These are phyloP conservation scores for Debaryomyces hansenii DNA, from an alignment of 805 yeast species.

Conservation along the genomic window DNA sequence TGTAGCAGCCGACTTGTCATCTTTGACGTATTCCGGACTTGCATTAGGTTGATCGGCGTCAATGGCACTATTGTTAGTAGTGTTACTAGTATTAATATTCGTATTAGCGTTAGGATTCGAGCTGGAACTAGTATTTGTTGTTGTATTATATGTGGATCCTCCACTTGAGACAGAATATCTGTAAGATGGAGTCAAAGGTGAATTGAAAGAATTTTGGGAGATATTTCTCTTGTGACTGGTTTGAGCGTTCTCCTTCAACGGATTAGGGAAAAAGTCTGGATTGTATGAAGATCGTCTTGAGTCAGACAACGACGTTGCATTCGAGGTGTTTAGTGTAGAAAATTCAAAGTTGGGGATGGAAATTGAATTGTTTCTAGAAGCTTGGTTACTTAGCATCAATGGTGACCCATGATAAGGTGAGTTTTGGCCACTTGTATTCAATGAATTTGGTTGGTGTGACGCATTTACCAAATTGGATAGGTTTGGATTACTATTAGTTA, in stretches of 20 bases:
- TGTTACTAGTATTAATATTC: conserved; percentile 1
- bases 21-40: no score
- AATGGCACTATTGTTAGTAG: not conserved
- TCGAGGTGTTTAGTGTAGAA: conserved; percentile 18
- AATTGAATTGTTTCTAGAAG: conserved; percentile 42
- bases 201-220: conserved; percentile 31
- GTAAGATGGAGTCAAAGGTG: conserved; percentile 25
- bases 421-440: conserved; percentile 11
- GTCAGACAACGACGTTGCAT: conserved; percentile 23
- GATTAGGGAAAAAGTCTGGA: conserved; percentile 45
- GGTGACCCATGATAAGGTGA: conserved; percentile 36
- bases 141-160: not conserved
- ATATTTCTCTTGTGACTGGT: conserved; percentile 25
- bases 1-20: not conserved
- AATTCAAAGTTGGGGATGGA: conserved; percentile 28
- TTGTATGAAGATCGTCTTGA: conserved; percentile 45
- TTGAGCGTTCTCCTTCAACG: conserved; percentile 20
- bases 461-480: conserved; percentile 11
- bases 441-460: conserved; percentile 2
- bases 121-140: not conserved
- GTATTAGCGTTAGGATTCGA: not conserved
- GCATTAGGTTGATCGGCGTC: not conserved
- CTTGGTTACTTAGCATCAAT: conserved; percentile 27
- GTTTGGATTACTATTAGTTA: conserved; percentile 21
- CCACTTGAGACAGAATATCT: conserved; percentile 23